A percentile compares a stretch with the other conserved stretches of the same genome.
Conservation (phyloP, 257 asterid species). For the Ballota nigra region DNA sequence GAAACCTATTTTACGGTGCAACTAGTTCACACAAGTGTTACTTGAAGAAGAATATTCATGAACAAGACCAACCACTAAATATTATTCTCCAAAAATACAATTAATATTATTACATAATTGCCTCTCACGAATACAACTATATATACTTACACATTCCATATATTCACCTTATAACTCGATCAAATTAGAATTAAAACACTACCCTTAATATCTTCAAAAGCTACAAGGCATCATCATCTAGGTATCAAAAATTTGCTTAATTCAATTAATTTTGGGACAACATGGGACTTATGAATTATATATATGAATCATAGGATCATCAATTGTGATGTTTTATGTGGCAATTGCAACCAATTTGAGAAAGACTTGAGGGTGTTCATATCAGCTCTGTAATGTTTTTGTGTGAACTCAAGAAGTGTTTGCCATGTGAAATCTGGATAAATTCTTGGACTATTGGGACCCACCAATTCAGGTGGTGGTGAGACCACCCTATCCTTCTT, state of each 20-base stretch:
- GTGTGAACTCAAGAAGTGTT: conserved; percentile 64
- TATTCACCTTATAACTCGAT: neutral
- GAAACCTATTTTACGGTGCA: too few species aligned
- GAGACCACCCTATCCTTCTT: conserved; percentile 66
- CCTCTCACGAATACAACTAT: neutral
- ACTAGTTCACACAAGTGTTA: too few species aligned
- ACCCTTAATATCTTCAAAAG: neutral
- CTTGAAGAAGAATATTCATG: too few species aligned
- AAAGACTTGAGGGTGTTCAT: conserved; percentile 63
- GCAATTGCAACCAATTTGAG: conserved; percentile 57
- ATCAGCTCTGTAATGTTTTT: conserved; percentile 79
- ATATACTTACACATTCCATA: neutral
- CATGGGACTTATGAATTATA: neutral
- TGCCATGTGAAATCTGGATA: conserved; percentile 81
- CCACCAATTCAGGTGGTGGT: conserved; percentile 77
- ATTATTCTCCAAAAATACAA: neutral
- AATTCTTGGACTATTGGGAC: conserved; percentile 54
- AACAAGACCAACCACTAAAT: too few species aligned
- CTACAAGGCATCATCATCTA: neutral
- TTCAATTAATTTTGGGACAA: neutral
- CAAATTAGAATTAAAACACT: neutral
- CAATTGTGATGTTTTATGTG: conserved; percentile 9
- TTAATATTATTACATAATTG: neutral
- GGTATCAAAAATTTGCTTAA: neutral
- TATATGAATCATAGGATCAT: neutral